Conservation (phyloP, 2,329 filamentous ascomycete species). For the Podosphaera fusca region DNA sequence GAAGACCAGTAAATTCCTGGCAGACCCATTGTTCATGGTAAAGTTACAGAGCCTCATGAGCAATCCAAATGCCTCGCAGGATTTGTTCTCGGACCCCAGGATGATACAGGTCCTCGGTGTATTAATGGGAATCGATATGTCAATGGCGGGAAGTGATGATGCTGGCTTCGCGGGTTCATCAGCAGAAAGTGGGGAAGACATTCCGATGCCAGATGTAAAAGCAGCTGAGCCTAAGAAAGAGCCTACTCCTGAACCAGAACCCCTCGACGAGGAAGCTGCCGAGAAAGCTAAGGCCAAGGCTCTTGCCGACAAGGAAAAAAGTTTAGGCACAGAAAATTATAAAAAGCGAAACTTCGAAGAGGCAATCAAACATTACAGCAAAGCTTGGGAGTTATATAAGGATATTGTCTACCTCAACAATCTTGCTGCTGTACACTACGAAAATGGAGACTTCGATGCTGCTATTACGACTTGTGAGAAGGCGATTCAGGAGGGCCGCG, state of each 20-base stretch:
- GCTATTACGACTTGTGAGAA: slow-evolving; percentile 70
- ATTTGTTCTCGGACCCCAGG: slow-evolving; percentile 69
- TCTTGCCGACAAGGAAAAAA: slow-evolving; percentile 86
- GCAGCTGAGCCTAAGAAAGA: slow-evolving; percentile 29
- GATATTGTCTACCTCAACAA: slow-evolving; percentile 98
- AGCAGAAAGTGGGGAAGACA: slow-evolving; percentile 43
- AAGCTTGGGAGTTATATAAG: slow-evolving; percentile 86
- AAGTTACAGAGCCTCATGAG: slow-evolving; percentile 64
- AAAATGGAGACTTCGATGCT: slow-evolving; percentile 83
- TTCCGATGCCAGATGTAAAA: slow-evolving; percentile 53
- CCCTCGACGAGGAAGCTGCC: slow-evolving; percentile 58
- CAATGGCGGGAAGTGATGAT: slow-evolving; percentile 23
- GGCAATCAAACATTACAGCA: slow-evolving; percentile 81
- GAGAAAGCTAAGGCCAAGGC: slow-evolving; percentile 81
- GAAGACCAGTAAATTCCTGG: slow-evolving; percentile 65
- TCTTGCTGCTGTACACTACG: slow-evolving; percentile 76
- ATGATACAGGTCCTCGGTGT: slow-evolving; percentile 91
- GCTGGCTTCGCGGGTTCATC: slow-evolving; percentile 17
- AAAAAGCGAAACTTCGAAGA: slow-evolving; percentile 96
- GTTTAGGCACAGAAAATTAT: slow-evolving; percentile 78
- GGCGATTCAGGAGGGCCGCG: slow-evolving; percentile 74
- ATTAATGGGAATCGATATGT: slow-evolving; percentile 82
- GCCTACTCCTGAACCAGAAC: slow-evolving; percentile 35
- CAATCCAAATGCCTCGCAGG: slow-evolving; percentile 58
- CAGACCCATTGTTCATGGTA: slow-evolving; percentile 68